Evolutionary conservation across 2,329 filamentous ascomycete genomes (phyloP), one percentile per base, ranked within the genome.

Genomic region (Biscogniauxia marginata): DNA sequence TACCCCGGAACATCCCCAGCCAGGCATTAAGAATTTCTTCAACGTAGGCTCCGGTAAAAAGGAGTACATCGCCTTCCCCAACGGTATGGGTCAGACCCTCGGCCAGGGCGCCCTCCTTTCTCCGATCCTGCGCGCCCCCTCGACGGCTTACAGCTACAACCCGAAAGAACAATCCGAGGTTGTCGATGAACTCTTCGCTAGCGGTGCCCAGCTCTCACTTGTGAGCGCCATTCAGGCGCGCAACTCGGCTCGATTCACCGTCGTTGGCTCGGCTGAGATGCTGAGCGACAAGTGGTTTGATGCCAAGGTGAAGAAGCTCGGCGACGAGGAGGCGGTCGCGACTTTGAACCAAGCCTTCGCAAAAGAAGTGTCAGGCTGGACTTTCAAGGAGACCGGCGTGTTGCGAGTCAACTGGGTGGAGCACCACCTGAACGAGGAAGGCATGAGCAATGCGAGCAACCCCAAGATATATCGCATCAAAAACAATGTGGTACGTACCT

Each of bases 381-480:
- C 93, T 0, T 99, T 99, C 80, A 87, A 96, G 76, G 95, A 99
- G 79, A 84, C 88, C 53, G 95, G 95, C 65, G 91, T 99, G 9
- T 73, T 99, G 65, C 88, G 89, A 66, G 90, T 96, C 67, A 91
- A 91, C 71, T 84, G 82, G 67, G 82, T 98, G 62, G 84, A 92
- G 76, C 95, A 99, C 76, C 87, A 87, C 69, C 76, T 87, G 53
- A 74, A 84, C 63, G 84, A 83, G 64, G 79, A 76, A 56, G 74
- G 73, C 34, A 78, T 74, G n/a, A 70, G 71, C 48, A 82, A 84
- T 61, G 81, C 82, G 62, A 82, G 84, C 61, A 97, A 97, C 78
- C 93, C 93, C 8, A 84, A 78, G 54, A 93, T 98, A 64, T 99
- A 99, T 78, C 85, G 95, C 63, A 87, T 99, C 72, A 99, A 98